phyloP scores from a whole-genome alignment of 140 eudicot genomes.

The Flaveria floridana region DNA sequence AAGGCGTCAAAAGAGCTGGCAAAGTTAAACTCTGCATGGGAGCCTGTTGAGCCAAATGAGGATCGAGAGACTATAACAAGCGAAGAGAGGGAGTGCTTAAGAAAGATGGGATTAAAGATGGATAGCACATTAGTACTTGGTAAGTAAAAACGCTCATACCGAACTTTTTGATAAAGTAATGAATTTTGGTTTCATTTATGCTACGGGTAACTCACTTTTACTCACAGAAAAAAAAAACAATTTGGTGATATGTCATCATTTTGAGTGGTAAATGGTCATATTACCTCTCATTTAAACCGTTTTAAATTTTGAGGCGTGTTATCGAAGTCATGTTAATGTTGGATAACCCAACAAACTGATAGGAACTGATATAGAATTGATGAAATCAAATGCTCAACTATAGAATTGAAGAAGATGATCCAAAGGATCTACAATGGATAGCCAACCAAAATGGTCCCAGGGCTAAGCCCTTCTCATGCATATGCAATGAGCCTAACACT shows the following conservation, averaged over 20 bases:
- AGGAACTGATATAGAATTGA: too few relatives aligned
- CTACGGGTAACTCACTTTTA: not conserved
- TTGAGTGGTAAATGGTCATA: not conserved
- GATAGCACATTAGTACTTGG: conserved; percentile 81
- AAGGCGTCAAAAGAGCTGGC: conserved; percentile 50
- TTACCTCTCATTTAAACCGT: not conserved
- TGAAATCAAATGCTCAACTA: too few relatives aligned
- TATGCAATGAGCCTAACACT: too few relatives aligned
- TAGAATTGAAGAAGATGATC: too few relatives aligned
- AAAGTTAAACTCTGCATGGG: conserved; percentile 53
- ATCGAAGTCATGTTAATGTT: not conserved
- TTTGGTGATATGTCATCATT: not conserved
- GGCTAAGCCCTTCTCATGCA: too few relatives aligned
- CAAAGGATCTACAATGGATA: too few relatives aligned
- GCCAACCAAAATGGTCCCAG: too few relatives aligned
- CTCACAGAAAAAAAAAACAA: not conserved
- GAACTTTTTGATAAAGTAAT: not conserved
- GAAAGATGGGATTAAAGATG: conserved; percentile 70
- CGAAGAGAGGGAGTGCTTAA: conserved; percentile 77
- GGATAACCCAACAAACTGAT: not conserved
- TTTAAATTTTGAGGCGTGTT: not conserved
- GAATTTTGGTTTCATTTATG: not conserved
- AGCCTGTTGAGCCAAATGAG: conserved; percentile 51
- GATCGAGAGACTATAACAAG: conserved; percentile 73
- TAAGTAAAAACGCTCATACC: conserved; percentile 38